These are phyloP conservation scores for Malus hybrid DNA, from an alignment of 331 rosid species.

Conservation along the genomic window DNA sequence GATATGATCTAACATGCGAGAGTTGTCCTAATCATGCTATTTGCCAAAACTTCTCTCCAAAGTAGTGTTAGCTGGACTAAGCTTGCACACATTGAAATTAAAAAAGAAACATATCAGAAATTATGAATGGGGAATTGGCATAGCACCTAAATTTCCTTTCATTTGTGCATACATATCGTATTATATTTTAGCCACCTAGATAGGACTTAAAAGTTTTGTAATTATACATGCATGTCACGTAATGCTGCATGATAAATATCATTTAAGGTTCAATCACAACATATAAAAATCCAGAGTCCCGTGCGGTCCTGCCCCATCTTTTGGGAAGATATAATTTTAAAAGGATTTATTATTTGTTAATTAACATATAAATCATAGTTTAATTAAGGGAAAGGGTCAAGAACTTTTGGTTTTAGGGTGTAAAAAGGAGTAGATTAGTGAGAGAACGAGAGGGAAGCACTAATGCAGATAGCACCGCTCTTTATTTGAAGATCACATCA, in stretches of 20 bases:
- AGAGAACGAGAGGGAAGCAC: neutral
- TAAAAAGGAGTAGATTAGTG: neutral
- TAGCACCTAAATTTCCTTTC: neutral
- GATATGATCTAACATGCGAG: no score
- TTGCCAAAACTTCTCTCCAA: neutral
- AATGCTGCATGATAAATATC: neutral
- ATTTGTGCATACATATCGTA: neutral
- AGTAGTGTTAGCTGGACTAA: neutral
- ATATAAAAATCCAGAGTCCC: neutral
- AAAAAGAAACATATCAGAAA: neutral
- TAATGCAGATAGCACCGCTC: neutral
- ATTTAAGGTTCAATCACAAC: neutral
- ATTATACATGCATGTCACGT: no score
- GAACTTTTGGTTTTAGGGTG: neutral
- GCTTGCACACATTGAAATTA: neutral
- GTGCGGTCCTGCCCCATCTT: neutral
- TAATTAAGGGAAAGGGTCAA: neutral
- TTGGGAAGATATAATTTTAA: neutral
- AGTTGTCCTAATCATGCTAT: no score
- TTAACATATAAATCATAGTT: no score
- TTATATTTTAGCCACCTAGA: neutral
- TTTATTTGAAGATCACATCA: slow-evolving; percentile 26
- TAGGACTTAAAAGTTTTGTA: neutral
- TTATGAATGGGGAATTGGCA: neutral
- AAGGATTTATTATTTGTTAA: neutral